phyloP scores from a whole-genome alignment of 2,329 filamentous ascomycete genomes.

The Epichloe typhina region DNA sequence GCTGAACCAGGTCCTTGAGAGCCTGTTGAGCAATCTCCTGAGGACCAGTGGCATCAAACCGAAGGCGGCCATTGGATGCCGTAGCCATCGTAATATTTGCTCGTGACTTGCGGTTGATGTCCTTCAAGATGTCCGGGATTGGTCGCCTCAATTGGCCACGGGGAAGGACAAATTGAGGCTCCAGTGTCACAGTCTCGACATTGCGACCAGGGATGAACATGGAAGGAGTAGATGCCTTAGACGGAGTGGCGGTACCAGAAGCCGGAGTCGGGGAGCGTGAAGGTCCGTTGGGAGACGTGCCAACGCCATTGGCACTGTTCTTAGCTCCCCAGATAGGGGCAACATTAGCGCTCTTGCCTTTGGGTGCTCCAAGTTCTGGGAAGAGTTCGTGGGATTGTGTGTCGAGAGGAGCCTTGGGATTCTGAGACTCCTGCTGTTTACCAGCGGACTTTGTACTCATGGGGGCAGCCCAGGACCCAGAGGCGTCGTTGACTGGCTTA shows the following conservation, averaged over 20 bases:
- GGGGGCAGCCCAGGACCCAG: constrained; percentile 33
- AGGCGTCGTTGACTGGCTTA: constrained; percentile 34
- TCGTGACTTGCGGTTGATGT: constrained; percentile 85
- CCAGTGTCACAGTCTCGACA: constrained; percentile 61
- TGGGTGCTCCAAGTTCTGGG: constrained; percentile 67
- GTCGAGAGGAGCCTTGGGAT: constrained; percentile 44
- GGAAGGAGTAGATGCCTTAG: constrained; percentile 25
- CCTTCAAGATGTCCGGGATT: constrained; percentile 65
- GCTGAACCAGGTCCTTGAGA: constrained; percentile 75
- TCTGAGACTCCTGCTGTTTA: constrained; percentile 50
- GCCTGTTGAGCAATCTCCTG: constrained; percentile 76
- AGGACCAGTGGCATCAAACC: constrained; percentile 76
- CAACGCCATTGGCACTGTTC: constrained; percentile 45
- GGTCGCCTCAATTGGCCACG: constrained; percentile 72
- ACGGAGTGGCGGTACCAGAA: constrained; percentile 37
- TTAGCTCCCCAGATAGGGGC: constrained; percentile 69
- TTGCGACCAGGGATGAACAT: constrained; percentile 74
- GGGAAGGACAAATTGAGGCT: constrained; percentile 63
- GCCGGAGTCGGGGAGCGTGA: constrained; percentile 51
- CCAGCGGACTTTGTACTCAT: constrained; percentile 51
- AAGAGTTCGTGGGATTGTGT: constrained; percentile 84
- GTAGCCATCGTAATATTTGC: constrained; percentile 69
- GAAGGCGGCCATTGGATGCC: constrained; percentile 57
- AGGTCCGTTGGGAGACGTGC: constrained; percentile 36
- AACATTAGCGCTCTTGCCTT: constrained; percentile 53